phyloP scores from a whole-genome alignment of 1,284 basidiomycete species.

The Fomitopsis pinicola region DNA sequence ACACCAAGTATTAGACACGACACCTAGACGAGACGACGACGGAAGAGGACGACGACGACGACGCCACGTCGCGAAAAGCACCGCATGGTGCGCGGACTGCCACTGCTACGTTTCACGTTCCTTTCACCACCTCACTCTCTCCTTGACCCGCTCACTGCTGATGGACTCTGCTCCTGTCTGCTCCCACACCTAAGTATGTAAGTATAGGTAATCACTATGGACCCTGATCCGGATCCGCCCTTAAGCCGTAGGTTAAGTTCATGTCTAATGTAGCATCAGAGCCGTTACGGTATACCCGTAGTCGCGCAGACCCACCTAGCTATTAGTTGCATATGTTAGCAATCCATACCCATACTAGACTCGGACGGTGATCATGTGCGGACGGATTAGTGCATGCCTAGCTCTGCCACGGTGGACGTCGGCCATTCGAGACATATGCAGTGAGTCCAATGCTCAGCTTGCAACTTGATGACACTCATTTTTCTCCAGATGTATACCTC shows the following conservation, averaged over 20 bases:
- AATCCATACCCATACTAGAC: background rate
- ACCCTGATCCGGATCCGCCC: background rate
- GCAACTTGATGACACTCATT: too few relatives aligned
- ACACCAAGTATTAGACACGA: background rate
- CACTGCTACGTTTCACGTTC: background rate
- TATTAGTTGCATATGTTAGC: background rate
- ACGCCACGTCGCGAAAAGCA: background rate
- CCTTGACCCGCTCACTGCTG: background rate
- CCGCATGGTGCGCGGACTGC: background rate
- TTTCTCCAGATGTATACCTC: too few relatives aligned
- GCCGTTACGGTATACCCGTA: background rate
- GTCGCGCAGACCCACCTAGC: background rate
- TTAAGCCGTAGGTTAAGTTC: background rate
- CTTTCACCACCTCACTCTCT: background rate
- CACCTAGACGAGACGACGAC: background rate
- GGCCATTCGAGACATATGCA: too few relatives aligned
- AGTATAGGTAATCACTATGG: background rate
- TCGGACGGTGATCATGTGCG: too few relatives aligned
- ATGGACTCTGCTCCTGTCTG: background rate
- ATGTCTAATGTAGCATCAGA: background rate
- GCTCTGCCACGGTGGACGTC: too few relatives aligned
- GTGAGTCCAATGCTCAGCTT: too few relatives aligned
- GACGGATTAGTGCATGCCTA: background rate
- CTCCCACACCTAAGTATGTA: background rate
- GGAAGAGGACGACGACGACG: background rate